A percentile compares a stretch with the other conserved stretches of the same genome.
Evolutionary conservation across 768 basidiomycete genomes (phyloP).

Genomic region (Psilocybe cyanescens): DNA sequence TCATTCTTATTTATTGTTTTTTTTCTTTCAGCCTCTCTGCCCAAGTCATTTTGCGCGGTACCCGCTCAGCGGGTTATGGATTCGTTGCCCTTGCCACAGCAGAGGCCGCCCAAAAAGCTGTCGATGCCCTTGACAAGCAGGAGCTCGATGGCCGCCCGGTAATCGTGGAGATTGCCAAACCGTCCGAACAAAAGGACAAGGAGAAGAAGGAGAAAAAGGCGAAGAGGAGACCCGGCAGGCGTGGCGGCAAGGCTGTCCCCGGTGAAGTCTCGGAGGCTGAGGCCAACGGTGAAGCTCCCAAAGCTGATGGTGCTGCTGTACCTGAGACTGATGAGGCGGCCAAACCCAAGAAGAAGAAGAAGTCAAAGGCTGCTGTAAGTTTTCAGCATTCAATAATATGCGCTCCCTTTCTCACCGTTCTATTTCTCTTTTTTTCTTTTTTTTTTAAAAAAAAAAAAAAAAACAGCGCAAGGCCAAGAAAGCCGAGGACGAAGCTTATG

Average conservation of each 20-base stretch:
- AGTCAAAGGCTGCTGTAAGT: conserved; percentile 62
- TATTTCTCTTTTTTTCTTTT: conserved; percentile 15
- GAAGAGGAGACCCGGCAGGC: conserved; percentile 84
- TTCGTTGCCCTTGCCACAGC: conserved; percentile 84
- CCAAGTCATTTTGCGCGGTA: conserved; percentile 85
- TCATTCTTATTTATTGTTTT: conserved; percentile 12
- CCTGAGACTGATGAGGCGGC: conserved; percentile 68
- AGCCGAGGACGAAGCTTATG: conserved; percentile 37
- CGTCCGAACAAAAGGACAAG: conserved; percentile 83
- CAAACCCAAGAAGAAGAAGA: conserved; percentile 88
- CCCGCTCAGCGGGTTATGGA: conserved; percentile 89
- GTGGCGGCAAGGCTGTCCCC: conserved; percentile 84
- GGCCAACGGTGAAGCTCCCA: conserved; percentile 75
- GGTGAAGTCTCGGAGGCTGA: conserved; percentile 92
- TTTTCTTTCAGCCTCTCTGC: conserved; percentile 64
- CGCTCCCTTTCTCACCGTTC: neutral
- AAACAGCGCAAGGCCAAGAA: conserved; percentile 62
- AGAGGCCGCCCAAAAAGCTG: conserved; percentile 87
- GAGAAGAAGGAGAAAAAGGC: conserved; percentile 79
- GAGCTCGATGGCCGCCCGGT: conserved; percentile 89
- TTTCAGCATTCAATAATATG: conserved; percentile 7
- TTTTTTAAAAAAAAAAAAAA: conserved; percentile 13
- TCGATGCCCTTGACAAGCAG: conserved; percentile 83
- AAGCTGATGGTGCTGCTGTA: conserved; percentile 55
- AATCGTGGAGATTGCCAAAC: conserved; percentile 93